Evolutionary conservation across 177 flowering plant genomes (phyloP).

Genomic region (Vitis hybrid): DNA sequence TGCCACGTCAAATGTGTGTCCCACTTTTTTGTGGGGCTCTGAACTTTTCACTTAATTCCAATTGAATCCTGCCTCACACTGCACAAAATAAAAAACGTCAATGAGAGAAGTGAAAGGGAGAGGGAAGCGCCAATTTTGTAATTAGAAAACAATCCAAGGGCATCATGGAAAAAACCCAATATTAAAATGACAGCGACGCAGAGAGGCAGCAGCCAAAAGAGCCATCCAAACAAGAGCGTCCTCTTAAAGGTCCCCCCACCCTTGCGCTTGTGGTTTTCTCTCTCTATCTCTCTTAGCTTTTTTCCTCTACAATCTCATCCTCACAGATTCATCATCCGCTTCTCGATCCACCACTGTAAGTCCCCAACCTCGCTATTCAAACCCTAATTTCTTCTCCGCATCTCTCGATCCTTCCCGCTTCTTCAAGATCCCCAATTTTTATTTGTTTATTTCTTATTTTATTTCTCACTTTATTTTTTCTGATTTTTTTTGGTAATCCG

Average conservation of each 20-base stretch:
- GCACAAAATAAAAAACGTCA: not conserved
- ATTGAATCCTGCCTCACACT: not conserved
- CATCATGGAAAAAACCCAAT: conserved; percentile 3
- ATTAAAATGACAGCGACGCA: conserved; percentile 32
- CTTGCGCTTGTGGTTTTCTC: conserved; percentile 22
- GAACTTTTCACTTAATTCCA: not conserved
- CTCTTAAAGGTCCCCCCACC: conserved; percentile 4
- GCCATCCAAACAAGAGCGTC: conserved; percentile 18
- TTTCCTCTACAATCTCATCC: conserved; percentile 28
- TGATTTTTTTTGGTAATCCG: not conserved
- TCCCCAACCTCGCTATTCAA: not conserved
- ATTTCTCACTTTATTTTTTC: not conserved
- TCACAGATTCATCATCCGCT: conserved; percentile 20
- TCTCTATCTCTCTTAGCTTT: conserved; percentile 4
- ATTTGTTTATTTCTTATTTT: not conserved
- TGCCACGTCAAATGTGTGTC: not conserved
- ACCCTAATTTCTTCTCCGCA: conserved; percentile 12
- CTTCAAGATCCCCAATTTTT: conserved; percentile 19
- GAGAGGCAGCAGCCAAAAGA: conserved; percentile 26
- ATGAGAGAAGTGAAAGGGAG: no score
- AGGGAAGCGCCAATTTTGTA: not conserved
- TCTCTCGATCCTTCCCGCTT: conserved; percentile 5
- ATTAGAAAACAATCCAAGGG: not conserved
- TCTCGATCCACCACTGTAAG: conserved; percentile 35
- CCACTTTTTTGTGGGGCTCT: not conserved